phyloP scores from a whole-genome alignment of 768 basidiomycete species.

The Podaxis mareebaensis region DNA sequence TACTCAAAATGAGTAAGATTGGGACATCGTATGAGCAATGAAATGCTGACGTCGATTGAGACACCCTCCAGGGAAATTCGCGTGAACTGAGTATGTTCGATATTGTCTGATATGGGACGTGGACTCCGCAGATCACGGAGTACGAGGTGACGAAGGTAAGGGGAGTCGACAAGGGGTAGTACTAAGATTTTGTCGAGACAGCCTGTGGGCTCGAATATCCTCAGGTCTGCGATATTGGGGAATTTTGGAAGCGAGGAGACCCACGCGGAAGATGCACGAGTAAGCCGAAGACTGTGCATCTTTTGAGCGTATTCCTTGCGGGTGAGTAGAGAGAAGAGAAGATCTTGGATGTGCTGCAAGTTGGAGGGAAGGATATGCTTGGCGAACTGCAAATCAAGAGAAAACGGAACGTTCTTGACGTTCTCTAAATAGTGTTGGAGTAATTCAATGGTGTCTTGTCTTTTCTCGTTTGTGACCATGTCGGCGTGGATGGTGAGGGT shows the following conservation, averaged over 20 bases:
- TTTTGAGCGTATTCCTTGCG: background rate
- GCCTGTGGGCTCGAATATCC: background rate
- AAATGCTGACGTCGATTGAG: background rate
- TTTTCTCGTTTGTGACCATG: background rate
- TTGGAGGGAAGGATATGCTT: no score
- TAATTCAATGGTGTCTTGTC: background rate
- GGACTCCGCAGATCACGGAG: background rate
- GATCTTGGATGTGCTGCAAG: background rate
- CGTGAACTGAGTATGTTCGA: background rate
- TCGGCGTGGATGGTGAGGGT: background rate
- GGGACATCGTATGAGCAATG: slow-evolving; percentile 1
- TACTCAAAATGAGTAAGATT: slow-evolving; percentile 3
- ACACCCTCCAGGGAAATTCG: background rate
- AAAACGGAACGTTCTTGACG: background rate
- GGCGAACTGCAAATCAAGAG: background rate
- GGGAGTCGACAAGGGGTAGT: background rate
- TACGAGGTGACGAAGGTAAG: background rate
- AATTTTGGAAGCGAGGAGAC: background rate
- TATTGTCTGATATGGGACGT: background rate
- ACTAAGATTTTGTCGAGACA: no score
- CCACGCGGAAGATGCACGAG: background rate
- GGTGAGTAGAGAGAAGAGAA: background rate
- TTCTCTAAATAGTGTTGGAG: background rate
- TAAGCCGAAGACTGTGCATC: background rate
- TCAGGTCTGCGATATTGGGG: background rate